A percentile compares a stretch with the other conserved stretches of the same genome.
These are phyloP conservation scores for Inonotus obliquus DNA, from an alignment of 1,284 basidiomycete species.

Conservation along the genomic window DNA sequence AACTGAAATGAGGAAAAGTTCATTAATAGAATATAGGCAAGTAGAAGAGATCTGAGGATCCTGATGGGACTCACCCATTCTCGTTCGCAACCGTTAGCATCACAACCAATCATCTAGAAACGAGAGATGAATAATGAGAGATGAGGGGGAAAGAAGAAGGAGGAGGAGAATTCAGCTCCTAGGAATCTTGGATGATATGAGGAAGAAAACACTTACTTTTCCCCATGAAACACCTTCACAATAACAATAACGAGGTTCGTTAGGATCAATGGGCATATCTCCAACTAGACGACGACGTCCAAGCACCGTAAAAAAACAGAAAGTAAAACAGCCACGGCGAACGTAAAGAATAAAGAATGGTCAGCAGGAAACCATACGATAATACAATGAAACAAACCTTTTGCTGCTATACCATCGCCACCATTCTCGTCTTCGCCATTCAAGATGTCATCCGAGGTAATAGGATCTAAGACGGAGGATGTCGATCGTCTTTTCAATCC, in stretches of 20 bases:
- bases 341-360: neutral
- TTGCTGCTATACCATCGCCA: neutral
- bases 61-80: constrained; percentile 63
- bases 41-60: constrained; percentile 11
- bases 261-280: constrained; percentile 25
- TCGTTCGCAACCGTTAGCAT: constrained; percentile 56
- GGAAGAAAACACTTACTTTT: constrained; percentile 54
- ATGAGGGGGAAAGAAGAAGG: too few relatives aligned
- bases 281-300: neutral
- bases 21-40: neutral
- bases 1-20: constrained; percentile 44
- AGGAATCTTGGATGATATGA: too few relatives aligned
- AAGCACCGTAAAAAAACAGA: neutral
- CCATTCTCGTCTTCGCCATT: neutral
- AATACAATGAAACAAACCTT: neutral
- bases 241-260: constrained; percentile 68
- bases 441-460: neutral
- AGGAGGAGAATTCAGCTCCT: too few relatives aligned
- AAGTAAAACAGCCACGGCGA: neutral
- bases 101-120: constrained; percentile 79
- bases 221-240: constrained; percentile 75
- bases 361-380: neutral
- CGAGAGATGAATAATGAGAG: constrained; percentile 3
- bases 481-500: neutral
- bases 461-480: neutral